These are phyloP conservation scores for Lagenidium giganteum DNA, from an alignment of 352 stramenopile genomes.

Conservation along the genomic window DNA sequence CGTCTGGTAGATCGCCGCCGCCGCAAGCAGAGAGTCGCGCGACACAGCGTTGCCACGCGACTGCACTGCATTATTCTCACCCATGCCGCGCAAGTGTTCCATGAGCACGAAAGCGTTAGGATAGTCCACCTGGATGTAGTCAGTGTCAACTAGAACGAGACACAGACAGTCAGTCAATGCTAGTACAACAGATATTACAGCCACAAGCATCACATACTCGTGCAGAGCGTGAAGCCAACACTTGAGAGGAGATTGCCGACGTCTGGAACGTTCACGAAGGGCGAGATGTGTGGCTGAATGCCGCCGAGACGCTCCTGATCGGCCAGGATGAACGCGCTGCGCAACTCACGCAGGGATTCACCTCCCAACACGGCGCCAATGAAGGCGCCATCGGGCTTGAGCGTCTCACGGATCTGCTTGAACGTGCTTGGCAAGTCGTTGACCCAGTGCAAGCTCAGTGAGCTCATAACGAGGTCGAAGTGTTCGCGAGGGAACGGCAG, in stretches of 20 bases:
- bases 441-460: slow-evolving; percentile 94
- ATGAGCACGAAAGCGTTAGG: slow-evolving; percentile 94
- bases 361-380: slow-evolving; percentile 94
- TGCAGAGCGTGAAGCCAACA: slow-evolving; percentile 93
- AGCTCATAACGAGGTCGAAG: slow-evolving; percentile 97
- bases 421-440: slow-evolving; percentile 94
- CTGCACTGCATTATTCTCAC: slow-evolving; percentile 91
- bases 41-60: slow-evolving; percentile 56
- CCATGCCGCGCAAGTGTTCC: slow-evolving; percentile 95
- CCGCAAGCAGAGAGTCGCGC: slow-evolving; percentile 91
- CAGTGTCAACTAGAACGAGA: slow-evolving; percentile 88
- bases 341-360: slow-evolving; percentile 94
- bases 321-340: slow-evolving; percentile 90
- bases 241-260: slow-evolving; percentile 90
- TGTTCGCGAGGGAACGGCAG: slow-evolving; percentile 93
- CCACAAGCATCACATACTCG: slow-evolving; percentile 29
- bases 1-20: slow-evolving; percentile 93
- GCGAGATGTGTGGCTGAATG: slow-evolving; percentile 93
- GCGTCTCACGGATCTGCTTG: slow-evolving; percentile 62
- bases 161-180: not conserved
- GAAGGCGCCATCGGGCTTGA: slow-evolving; percentile 97
- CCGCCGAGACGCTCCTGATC: slow-evolving; percentile 95
- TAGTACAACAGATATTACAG: not conserved
- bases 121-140: slow-evolving; percentile 94
- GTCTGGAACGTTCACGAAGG: slow-evolving; percentile 95